phyloP scores from a whole-genome alignment of 345 rosid genomes.

The Melaleuca alternifolia region DNA sequence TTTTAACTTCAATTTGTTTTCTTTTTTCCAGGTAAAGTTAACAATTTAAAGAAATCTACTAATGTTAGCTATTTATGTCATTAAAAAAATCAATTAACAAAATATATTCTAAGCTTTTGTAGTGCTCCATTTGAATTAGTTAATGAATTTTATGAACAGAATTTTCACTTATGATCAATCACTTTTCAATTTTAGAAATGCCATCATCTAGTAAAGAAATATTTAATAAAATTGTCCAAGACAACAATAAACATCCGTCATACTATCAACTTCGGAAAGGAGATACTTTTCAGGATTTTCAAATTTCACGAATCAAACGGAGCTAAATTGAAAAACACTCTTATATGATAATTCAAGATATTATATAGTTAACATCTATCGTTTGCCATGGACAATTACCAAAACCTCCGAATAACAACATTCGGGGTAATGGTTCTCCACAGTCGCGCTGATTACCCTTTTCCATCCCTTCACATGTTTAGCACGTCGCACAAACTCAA shows the following conservation, averaged over 20 bases:
- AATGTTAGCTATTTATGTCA: neutral
- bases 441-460: neutral
- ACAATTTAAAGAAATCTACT: neutral
- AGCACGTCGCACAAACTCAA: neutral
- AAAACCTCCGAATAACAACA: neutral
- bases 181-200: neutral
- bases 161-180: neutral
- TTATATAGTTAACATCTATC: neutral
- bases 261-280: neutral
- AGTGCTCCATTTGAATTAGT: neutral
- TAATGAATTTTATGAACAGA: neutral
- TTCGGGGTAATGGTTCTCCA: neutral
- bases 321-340: neutral
- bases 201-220: neutral
- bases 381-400: neutral
- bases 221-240: neutral
- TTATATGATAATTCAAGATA: neutral
- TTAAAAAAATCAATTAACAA: too few relatives aligned
- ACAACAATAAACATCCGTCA: neutral
- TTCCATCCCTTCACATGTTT: neutral
- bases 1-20: neutral
- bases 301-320: neutral
- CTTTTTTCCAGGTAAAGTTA: neutral
- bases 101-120: neutral
- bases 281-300: rapidly evolving